Percentiles rank a stretch among this genome's conserved stretches.
phyloP scores from a whole-genome alignment of 139 green algal genomes.

The Coelastrella sp. region DNA sequence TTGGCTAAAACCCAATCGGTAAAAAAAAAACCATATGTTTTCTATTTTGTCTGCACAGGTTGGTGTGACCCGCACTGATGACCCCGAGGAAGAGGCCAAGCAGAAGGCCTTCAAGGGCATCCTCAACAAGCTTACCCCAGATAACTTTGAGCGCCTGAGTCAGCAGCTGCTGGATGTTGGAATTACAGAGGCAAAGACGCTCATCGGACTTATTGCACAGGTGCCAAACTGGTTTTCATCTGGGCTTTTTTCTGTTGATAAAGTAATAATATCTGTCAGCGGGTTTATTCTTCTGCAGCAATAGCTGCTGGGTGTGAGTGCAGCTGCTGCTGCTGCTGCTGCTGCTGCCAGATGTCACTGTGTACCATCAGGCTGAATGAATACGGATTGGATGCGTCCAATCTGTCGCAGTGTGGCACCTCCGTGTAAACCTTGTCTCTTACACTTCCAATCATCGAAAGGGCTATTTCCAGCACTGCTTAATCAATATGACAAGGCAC shows the following conservation, averaged over 20 bases:
- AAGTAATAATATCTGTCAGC: background rate
- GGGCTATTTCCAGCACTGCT: too few relatives aligned
- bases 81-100: constrained; percentile 94
- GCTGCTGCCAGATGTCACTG: background rate
- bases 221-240: background rate
- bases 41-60: too few relatives aligned
- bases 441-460: too few relatives aligned
- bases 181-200: constrained; percentile 83
- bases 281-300: background rate
- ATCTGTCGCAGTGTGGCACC: too few relatives aligned
- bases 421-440: too few relatives aligned
- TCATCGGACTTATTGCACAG: constrained; percentile 88
- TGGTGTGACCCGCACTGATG: constrained; percentile 68
- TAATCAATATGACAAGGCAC: too few relatives aligned
- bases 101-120: constrained; percentile 92
- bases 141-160: constrained; percentile 95
- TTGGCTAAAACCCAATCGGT: too few relatives aligned
- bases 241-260: background rate
- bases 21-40: too few relatives aligned
- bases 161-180: constrained; percentile 86
- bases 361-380: too few relatives aligned
- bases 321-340: background rate
- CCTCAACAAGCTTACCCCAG: constrained; percentile 99
- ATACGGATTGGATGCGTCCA: too few relatives aligned
- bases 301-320: background rate